These are phyloP conservation scores for Leucoagaricus sp. DNA, from an alignment of 1,284 basidiomycete species.

Conservation along the genomic window DNA sequence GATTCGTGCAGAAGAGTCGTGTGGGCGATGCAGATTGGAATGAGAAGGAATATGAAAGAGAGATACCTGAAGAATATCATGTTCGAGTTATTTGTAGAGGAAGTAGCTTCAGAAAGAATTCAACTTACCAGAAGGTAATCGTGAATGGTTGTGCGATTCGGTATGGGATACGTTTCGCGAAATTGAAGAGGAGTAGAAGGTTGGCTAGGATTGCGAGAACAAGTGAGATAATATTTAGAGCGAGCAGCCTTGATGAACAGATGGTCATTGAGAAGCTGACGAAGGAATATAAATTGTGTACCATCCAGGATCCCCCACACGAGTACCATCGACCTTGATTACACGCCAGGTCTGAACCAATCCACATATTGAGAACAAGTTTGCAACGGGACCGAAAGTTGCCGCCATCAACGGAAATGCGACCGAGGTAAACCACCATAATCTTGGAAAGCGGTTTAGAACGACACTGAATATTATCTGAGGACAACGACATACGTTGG, in stretches of 20 bases:
- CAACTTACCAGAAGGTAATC: conserved; percentile 34
- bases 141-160: conserved; percentile 35
- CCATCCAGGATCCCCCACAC: conserved; percentile 33
- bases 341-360: conserved; percentile 35
- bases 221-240: conserved; percentile 32
- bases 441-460: no score
- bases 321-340: conserved; percentile 16
- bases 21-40: conserved; percentile 31
- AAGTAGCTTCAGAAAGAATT: background rate
- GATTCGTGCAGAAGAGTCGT: conserved; percentile 19
- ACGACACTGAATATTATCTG: background rate
- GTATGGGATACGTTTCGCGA: conserved; percentile 36
- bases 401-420: conserved; percentile 40
- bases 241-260: conserved; percentile 25
- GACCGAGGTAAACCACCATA: conserved; percentile 42
- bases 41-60: conserved; percentile 31
- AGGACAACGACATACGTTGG: background rate
- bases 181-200: conserved; percentile 36
- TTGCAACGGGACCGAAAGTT: conserved; percentile 40
- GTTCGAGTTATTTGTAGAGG: background rate
- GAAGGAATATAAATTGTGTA: background rate
- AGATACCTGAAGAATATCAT: conserved; percentile 29
- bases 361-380: conserved; percentile 38
- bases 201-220: conserved; percentile 35
- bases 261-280: background rate